phyloP scores from a whole-genome alignment of 805 yeast genomes.

The Cyberlindnera veronae region DNA sequence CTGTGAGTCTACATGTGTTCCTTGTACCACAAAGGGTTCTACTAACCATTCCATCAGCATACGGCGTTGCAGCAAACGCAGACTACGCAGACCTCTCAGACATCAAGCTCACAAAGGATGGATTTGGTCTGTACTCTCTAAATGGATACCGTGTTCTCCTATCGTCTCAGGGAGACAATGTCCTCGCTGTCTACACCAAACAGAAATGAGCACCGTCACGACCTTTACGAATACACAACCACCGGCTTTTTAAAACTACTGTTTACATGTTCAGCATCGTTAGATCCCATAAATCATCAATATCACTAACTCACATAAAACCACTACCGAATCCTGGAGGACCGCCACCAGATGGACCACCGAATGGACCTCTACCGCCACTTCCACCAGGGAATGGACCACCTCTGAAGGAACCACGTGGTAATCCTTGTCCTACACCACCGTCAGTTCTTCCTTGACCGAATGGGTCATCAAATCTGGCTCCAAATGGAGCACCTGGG shows the following conservation, averaged over 20 bases:
- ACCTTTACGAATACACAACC: background rate
- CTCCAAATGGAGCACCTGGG: conserved; percentile 10
- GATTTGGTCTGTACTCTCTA: conserved; percentile 15
- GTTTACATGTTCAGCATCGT: too few relatives aligned
- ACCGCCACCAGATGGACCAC: conserved; percentile 11
- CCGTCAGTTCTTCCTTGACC: conserved; percentile 3
- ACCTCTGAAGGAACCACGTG: conserved; percentile 9
- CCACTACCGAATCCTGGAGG: conserved; percentile 12
- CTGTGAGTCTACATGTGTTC: conserved; percentile 6
- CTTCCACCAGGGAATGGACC: conserved; percentile 1
- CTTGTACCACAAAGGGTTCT: background rate
- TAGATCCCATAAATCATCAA: background rate
- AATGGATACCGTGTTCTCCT: conserved; percentile 12
- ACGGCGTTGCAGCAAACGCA: conserved; percentile 12
- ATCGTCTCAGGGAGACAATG: conserved; percentile 11
- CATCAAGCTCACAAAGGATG: conserved; percentile 17
- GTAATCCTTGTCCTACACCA: conserved; percentile 16
- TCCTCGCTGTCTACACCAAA: conserved; percentile 16
- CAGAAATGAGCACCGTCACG: background rate
- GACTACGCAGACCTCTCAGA: conserved; percentile 13
- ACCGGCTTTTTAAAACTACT: background rate
- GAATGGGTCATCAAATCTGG: conserved; percentile 15
- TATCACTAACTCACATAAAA: conserved; percentile 2
- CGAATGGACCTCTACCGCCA: conserved; percentile 1
- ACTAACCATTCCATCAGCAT: conserved; percentile 5